Conservation (phyloP, 1,284 basidiomycete genomes). For the Apiotrichum domesticum region DNA sequence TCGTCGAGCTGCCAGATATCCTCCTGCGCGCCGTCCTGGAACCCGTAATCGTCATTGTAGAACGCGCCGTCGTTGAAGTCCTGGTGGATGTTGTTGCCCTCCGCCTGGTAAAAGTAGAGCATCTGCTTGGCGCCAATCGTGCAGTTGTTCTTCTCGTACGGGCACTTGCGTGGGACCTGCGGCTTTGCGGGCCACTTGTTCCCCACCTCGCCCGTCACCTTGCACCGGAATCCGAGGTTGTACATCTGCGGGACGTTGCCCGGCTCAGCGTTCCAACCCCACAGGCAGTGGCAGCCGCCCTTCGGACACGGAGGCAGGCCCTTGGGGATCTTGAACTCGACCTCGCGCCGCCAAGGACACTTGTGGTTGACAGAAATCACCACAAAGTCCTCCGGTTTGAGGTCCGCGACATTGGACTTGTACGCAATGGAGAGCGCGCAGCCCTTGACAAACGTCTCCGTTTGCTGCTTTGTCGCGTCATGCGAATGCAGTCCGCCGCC, state of each 20-base stretch:
- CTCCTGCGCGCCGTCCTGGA: constrained; percentile 26
- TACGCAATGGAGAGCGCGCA: constrained; percentile 55
- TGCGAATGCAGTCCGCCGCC: not conserved
- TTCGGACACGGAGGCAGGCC: constrained; percentile 51
- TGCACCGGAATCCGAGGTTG: constrained; percentile 58
- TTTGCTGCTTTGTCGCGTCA: not conserved
- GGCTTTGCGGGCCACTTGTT: constrained; percentile 52
- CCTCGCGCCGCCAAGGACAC: constrained; percentile 61
- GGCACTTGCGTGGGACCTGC: constrained; percentile 32
- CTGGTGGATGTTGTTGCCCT: constrained; percentile 27
- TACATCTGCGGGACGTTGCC: constrained; percentile 54
- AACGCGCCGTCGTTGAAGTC: constrained; percentile 21
- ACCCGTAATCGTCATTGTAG: constrained; percentile 27
- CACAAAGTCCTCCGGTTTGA: constrained; percentile 61
- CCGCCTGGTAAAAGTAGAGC: constrained; percentile 1
- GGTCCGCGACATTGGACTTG: constrained; percentile 52
- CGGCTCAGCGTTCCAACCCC: constrained; percentile 57
- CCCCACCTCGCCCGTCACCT: constrained; percentile 50
- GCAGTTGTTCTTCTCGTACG: constrained; percentile 26
- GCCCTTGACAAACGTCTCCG: constrained; percentile 1
- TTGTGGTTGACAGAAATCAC: constrained; percentile 66
- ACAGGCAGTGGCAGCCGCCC: too few species aligned
- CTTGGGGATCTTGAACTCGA: constrained; percentile 58
- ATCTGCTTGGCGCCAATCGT: constrained; percentile 28
- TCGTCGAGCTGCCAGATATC: constrained; percentile 15